A percentile compares a stretch with the other conserved stretches of the same genome.
Conservation (phyloP, 768 basidiomycete genomes). For the Amanita subjunquillea region DNA sequence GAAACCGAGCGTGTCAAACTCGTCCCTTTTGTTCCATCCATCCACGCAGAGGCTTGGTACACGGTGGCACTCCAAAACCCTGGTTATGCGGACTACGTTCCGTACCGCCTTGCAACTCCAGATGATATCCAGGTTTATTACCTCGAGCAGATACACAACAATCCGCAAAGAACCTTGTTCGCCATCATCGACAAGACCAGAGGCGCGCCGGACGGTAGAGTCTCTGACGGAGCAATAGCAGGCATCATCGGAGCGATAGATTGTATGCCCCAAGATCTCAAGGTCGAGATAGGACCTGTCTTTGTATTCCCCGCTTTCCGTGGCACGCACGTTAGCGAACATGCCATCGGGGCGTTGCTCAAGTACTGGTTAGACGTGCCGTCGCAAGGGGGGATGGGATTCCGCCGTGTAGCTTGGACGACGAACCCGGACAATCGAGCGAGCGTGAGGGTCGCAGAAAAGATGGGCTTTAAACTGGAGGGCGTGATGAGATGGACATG, state of each 20-base stretch:
- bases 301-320: slow-evolving; percentile 40
- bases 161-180: slow-evolving; percentile 23
- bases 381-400: slow-evolving; percentile 32
- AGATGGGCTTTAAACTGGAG: slow-evolving; percentile 44
- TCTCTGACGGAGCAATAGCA: slow-evolving; percentile 21
- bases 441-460: slow-evolving; percentile 36
- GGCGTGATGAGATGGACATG: slow-evolving; percentile 38
- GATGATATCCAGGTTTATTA: slow-evolving; percentile 19
- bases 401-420: slow-evolving; percentile 47
- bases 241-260: slow-evolving; percentile 38
- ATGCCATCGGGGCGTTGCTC: slow-evolving; percentile 32
- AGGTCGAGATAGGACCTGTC: slow-evolving; percentile 38
- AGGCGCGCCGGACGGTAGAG: slow-evolving; percentile 10
- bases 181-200: slow-evolving; percentile 38
- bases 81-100: slow-evolving; percentile 28
- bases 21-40: slow-evolving; percentile 29
- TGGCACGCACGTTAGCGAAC: slow-evolving; percentile 35
- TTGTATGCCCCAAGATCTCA: slow-evolving; percentile 19
- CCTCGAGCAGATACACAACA: slow-evolving; percentile 15
- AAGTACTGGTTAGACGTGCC: slow-evolving; percentile 26
- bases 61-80: slow-evolving; percentile 14
- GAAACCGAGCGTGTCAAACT: slow-evolving; percentile 31
- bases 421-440: slow-evolving; percentile 32
- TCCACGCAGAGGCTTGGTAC: slow-evolving; percentile 20
- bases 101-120: slow-evolving; percentile 21